Evolutionary conservation across 306 rosid genomes (phyloP).

Genomic region (Alnus glutinosa): DNA sequence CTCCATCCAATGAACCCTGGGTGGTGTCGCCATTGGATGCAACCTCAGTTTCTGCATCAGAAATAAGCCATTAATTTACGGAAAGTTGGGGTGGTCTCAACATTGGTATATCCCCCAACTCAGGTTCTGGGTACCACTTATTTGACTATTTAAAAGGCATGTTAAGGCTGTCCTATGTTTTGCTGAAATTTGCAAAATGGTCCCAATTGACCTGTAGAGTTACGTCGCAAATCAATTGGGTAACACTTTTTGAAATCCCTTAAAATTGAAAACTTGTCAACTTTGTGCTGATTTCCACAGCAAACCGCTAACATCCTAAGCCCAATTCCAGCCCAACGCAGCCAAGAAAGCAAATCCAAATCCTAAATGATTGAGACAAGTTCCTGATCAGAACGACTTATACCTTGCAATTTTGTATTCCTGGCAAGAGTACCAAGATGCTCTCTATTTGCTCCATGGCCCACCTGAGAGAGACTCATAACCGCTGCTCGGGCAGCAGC

Average conservation of each 20-base stretch:
- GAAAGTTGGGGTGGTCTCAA: constrained; percentile 12
- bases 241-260: constrained; percentile 14
- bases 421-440: constrained; percentile 31
- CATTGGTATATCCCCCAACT: neutral
- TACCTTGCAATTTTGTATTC: constrained; percentile 49
- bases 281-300: neutral
- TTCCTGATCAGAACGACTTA: constrained; percentile 10
- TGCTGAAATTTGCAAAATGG: neutral
- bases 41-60: constrained; percentile 50
- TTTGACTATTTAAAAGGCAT: neutral
- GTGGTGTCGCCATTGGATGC: constrained; percentile 41
- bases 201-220: neutral
- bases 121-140: neutral
- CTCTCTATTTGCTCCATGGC: constrained; percentile 42
- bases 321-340: neutral
- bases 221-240: neutral
- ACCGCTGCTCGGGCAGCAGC: constrained; percentile 88
- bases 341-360: neutral
- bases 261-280: constrained; percentile 11
- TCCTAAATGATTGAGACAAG: neutral
- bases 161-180: neutral
- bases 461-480: constrained; percentile 49
- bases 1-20: constrained; percentile 33
- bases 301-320: neutral
- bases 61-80: constrained; percentile 26